Conservation (phyloP, 345 rosid genomes). For the Cardamine chenopodiifolia region DNA sequence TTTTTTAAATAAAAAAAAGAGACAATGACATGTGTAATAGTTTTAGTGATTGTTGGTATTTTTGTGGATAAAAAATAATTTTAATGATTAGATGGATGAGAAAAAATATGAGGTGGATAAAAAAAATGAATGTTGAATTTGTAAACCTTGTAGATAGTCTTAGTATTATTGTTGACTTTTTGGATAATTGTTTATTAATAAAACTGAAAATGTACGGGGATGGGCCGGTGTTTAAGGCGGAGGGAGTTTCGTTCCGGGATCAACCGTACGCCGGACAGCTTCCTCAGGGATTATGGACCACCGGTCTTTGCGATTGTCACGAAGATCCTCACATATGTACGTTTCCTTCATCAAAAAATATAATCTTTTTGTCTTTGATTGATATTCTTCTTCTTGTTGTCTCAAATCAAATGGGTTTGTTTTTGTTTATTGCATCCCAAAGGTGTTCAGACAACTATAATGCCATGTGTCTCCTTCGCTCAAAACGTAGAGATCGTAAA, state of each 20-base stretch:
- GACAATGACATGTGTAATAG: too few relatives aligned
- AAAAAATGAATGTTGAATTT: too few relatives aligned
- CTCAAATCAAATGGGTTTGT: neutral
- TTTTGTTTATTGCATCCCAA: neutral
- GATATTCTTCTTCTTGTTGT: neutral
- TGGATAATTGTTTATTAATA: neutral
- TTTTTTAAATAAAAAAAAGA: too few relatives aligned
- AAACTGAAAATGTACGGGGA: conserved; percentile 35
- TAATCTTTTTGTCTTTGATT: conserved; percentile 19
- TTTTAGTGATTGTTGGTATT: too few relatives aligned
- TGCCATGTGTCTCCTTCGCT: conserved; percentile 64
- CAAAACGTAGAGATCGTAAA: conserved; percentile 54
- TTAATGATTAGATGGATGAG: too few relatives aligned
- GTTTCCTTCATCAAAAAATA: neutral
- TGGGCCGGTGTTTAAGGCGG: conserved; percentile 46
- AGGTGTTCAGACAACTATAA: conserved; percentile 54
- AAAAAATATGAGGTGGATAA: too few relatives aligned
- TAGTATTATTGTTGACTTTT: neutral
- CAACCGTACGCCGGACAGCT: conserved; percentile 43
- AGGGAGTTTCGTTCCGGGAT: conserved; percentile 39
- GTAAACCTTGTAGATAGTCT: neutral
- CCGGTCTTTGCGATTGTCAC: conserved; percentile 55
- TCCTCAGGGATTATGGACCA: conserved; percentile 58
- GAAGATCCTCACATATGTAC: conserved; percentile 58
- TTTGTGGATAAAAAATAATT: too few relatives aligned